Conservation (phyloP, 2,329 filamentous ascomycete genomes). For the Amauroascus verrucosus region DNA sequence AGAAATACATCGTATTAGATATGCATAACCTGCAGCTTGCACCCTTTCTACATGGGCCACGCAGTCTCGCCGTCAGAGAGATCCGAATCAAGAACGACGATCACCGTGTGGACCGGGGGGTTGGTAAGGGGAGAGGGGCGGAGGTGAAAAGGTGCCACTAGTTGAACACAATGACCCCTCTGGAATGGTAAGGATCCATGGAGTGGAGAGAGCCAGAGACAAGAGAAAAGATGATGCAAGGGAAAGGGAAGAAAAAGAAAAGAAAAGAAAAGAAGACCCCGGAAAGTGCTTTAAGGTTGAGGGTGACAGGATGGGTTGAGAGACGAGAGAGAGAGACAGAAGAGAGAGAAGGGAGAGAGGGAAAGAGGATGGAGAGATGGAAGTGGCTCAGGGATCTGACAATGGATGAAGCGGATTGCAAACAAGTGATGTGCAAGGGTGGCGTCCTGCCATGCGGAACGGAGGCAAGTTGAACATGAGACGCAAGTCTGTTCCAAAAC, state of each 20-base stretch:
- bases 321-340: too few relatives aligned
- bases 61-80: conserved; percentile 11
- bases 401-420: conserved; percentile 11
- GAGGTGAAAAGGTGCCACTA: not conserved
- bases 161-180: too few relatives aligned
- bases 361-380: too few relatives aligned
- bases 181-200: too few relatives aligned
- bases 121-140: not conserved
- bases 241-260: conserved; percentile 3
- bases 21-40: conserved; percentile 11
- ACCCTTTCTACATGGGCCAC: conserved; percentile 10
- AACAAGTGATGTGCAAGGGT: conserved; percentile 11
- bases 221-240: too few relatives aligned
- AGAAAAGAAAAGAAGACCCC: not conserved
- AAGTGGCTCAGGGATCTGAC: conserved; percentile 11
- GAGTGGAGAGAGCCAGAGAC: not conserved
- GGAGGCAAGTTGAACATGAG: conserved; percentile 2
- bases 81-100: conserved; percentile 12
- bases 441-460: conserved; percentile 12
- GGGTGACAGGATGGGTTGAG: conserved; percentile 6
- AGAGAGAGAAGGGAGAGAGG: too few relatives aligned
- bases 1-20: conserved; percentile 11
- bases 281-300: conserved; percentile 9
- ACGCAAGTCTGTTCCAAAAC: conserved; percentile 10
- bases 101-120: conserved; percentile 10